These are phyloP conservation scores for Boletus vermiculosoides DNA, from an alignment of 768 basidiomycete genomes.

Conservation along the genomic window DNA sequence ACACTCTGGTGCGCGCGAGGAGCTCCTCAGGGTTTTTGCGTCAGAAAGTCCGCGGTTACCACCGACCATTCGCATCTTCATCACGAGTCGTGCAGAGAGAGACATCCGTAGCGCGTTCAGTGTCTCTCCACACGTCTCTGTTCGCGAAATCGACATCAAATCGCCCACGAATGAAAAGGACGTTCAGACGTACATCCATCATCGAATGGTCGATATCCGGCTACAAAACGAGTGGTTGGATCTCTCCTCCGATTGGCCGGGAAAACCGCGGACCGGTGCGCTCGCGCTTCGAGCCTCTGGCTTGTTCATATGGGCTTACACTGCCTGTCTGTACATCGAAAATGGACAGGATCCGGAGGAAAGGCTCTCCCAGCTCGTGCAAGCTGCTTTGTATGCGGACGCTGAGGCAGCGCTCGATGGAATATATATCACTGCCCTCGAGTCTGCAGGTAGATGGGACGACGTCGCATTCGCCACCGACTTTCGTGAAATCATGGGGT, in stretches of 20 bases:
- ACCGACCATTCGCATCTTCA: conserved; percentile 30
- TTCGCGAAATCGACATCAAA: conserved; percentile 26
- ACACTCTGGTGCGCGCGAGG: conserved; percentile 21
- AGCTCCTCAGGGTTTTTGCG: conserved; percentile 30
- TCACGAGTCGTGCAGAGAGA: conserved; percentile 34
- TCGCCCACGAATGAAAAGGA: conserved; percentile 27
- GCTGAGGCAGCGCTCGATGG: conserved; percentile 30
- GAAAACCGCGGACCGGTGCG: conserved; percentile 13
- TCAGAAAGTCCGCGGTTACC: conserved; percentile 20
- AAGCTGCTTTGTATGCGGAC: conserved; percentile 19
- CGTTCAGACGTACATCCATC: conserved; percentile 25
- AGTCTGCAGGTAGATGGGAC: conserved; percentile 31
- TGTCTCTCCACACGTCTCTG: conserved; percentile 9
- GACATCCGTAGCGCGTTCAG: conserved; percentile 25
- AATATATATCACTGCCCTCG: conserved; percentile 33
- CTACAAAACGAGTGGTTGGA: conserved; percentile 27
- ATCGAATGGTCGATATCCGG: conserved; percentile 27
- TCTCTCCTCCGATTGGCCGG: conserved; percentile 33
- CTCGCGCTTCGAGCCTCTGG: conserved; percentile 31
- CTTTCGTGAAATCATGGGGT: conserved; percentile 33
- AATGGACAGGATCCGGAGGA: conserved; percentile 32
- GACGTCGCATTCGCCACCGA: conserved; percentile 29
- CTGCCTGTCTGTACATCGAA: conserved; percentile 34
- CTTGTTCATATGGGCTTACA: conserved; percentile 35
- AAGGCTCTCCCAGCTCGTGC: conserved; percentile 26